Conservation (phyloP, 2,329 filamentous ascomycete genomes). For the Incumbomyces delicatus region DNA sequence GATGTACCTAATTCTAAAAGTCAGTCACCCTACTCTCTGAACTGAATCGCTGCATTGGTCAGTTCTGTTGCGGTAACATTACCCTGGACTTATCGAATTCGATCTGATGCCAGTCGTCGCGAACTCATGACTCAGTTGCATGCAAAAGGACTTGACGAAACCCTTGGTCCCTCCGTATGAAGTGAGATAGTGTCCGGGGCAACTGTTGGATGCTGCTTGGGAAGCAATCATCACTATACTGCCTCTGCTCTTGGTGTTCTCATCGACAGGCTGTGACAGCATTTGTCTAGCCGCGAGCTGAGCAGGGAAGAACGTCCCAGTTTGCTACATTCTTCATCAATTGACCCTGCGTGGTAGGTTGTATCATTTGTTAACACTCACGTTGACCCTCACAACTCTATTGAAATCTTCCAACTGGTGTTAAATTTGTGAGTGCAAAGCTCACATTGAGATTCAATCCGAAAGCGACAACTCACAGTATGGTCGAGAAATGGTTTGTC, state of each 20-base stretch:
- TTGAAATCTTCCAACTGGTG: conserved; percentile 30
- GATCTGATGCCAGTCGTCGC: conserved; percentile 36
- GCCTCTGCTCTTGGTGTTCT: conserved; percentile 27
- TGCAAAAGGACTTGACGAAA: conserved; percentile 26
- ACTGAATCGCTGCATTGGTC: no score
- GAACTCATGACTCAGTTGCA: conserved; percentile 38
- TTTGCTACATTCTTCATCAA: not conserved
- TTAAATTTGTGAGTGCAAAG: not conserved
- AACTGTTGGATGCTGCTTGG: conserved; percentile 9
- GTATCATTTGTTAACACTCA: conserved; percentile 16
- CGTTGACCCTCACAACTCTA: conserved; percentile 34
- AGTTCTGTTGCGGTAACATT: not conserved
- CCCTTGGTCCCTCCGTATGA: conserved; percentile 29
- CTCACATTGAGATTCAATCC: not conserved
- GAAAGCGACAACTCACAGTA: conserved; percentile 11
- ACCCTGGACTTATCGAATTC: conserved; percentile 37
- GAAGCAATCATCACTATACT: conserved; percentile 16
- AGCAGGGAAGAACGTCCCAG: conserved; percentile 36
- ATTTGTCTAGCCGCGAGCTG: conserved; percentile 42
- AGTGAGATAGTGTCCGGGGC: conserved; percentile 10
- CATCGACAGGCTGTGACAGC: conserved; percentile 24
- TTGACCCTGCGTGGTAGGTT: not conserved
- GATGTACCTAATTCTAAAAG: conserved; percentile 23
- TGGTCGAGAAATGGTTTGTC: conserved; percentile 38
- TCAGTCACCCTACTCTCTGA: not conserved